phyloP scores from a whole-genome alignment of 1,139 yeast species.

The Hemisphaericaspora xylanilytica region DNA sequence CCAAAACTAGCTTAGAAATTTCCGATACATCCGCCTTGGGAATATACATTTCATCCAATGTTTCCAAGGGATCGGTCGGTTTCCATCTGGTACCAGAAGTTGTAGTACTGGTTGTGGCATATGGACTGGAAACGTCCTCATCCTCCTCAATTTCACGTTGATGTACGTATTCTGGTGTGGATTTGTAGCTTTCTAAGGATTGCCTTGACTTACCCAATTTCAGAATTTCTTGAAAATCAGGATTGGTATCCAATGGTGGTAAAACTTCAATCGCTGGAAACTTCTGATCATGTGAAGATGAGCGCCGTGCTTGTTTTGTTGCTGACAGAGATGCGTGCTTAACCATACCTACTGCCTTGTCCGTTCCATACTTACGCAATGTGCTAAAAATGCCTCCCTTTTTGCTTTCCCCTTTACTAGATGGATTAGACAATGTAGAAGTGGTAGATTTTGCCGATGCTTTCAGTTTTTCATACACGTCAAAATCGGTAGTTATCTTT shows the following conservation, averaged over 20 bases:
- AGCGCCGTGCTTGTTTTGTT: constrained; percentile 11
- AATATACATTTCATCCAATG: constrained; percentile 26
- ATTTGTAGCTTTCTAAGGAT: constrained; percentile 8
- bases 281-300: constrained; percentile 4
- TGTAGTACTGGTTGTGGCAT: not conserved
- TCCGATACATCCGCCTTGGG: constrained; percentile 22
- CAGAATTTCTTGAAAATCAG: constrained; percentile 7
- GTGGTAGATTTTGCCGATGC: not conserved
- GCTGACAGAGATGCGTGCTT: constrained; percentile 13
- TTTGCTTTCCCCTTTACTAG: constrained; percentile 12
- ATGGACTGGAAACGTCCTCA: not conserved
- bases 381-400: constrained; percentile 44
- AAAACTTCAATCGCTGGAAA: constrained; percentile 11
- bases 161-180: constrained; percentile 6
- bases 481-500: not conserved
- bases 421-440: constrained; percentile 2
- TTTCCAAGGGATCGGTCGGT: not conserved
- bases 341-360: constrained; percentile 39
- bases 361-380: constrained; percentile 42
- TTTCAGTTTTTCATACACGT: constrained; percentile 3
- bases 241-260: constrained; percentile 9
- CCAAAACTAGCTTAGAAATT: constrained; percentile 33
- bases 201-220: not conserved
- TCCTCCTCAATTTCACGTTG: not conserved
- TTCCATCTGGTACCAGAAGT: not conserved